Conservation (phyloP, 306 rosid genomes). For the Purshia tridentata region DNA sequence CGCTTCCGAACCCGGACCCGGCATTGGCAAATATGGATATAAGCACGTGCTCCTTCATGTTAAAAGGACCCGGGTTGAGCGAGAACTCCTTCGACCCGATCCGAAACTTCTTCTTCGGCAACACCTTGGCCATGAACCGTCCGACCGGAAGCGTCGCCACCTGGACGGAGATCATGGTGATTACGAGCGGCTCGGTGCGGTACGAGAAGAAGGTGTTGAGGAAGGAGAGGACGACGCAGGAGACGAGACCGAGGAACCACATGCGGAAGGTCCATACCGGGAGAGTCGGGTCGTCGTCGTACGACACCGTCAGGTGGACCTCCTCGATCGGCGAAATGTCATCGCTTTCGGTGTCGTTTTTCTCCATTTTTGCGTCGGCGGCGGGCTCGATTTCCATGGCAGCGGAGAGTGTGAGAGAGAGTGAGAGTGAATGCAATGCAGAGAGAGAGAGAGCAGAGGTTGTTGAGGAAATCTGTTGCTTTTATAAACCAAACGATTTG, state of each 20-base stretch:
- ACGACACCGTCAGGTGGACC: conserved; percentile 63
- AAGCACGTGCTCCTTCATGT: conserved; percentile 82
- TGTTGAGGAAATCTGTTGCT: background rate
- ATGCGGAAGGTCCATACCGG: conserved; percentile 91
- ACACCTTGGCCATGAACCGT: conserved; percentile 57
- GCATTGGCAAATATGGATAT: conserved; percentile 83
- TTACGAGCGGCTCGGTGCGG: conserved; percentile 62
- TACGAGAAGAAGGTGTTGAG: conserved; percentile 81
- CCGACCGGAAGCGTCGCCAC: conserved; percentile 69
- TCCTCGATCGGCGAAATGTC: conserved; percentile 65
- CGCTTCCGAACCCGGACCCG: conserved; percentile 62
- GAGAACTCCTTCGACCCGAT: conserved; percentile 42
- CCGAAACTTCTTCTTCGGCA: conserved; percentile 42
- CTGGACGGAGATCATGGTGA: conserved; percentile 61
- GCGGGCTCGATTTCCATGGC: background rate
- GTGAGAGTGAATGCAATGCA: background rate
- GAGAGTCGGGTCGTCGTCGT: conserved; percentile 55
- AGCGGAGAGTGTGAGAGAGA: background rate
- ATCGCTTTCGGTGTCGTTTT: conserved; percentile 44
- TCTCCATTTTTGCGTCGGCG: background rate
- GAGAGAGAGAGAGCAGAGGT: background rate
- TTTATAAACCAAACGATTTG: no score
- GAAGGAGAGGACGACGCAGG: conserved; percentile 59
- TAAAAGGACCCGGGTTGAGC: conserved; percentile 79
- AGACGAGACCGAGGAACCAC: conserved; percentile 72